Conservation (phyloP, 1,284 basidiomycete species). For the Sporisorium reilianum region DNA sequence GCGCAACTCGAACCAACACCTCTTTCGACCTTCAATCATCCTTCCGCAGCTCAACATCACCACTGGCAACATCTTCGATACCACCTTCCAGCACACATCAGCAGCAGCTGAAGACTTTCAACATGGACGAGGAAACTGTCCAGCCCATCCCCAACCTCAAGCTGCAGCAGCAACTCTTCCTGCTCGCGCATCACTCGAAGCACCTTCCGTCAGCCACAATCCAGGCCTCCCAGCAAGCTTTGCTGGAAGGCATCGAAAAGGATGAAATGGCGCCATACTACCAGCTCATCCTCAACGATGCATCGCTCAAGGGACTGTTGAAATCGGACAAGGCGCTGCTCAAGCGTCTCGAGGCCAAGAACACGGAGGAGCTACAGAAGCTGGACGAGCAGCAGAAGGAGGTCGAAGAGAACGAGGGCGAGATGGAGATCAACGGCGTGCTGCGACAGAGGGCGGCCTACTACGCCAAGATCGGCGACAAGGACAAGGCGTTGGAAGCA, state of each 20-base stretch:
- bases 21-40: slow-evolving; percentile 2
- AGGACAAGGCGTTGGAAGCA: slow-evolving; percentile 76
- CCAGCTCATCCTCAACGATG: slow-evolving; percentile 55
- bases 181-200: slow-evolving; percentile 55
- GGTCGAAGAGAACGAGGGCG: slow-evolving; percentile 90
- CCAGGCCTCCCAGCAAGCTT: slow-evolving; percentile 75
- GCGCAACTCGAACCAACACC: slow-evolving; percentile 47
- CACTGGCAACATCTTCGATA: neutral
- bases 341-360: slow-evolving; percentile 79
- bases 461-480: slow-evolving; percentile 90
- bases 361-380: slow-evolving; percentile 80
- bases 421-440: slow-evolving; percentile 90
- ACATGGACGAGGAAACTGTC: slow-evolving; percentile 65
- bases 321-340: slow-evolving; percentile 76
- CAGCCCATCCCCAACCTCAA: slow-evolving; percentile 65
- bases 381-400: slow-evolving; percentile 85
- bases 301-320: slow-evolving; percentile 66
- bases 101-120: neutral
- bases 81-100: neutral
- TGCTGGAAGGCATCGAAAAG: slow-evolving; percentile 83
- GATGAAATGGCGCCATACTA: slow-evolving; percentile 73
- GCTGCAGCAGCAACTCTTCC: slow-evolving; percentile 67
- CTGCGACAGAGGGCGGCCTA: slow-evolving; percentile 87
- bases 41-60: slow-evolving; percentile 2
- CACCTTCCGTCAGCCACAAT: slow-evolving; percentile 18